These are phyloP conservation scores for Exserohilum turcica DNA, from an alignment of 2,329 filamentous ascomycete species.

Conservation along the genomic window DNA sequence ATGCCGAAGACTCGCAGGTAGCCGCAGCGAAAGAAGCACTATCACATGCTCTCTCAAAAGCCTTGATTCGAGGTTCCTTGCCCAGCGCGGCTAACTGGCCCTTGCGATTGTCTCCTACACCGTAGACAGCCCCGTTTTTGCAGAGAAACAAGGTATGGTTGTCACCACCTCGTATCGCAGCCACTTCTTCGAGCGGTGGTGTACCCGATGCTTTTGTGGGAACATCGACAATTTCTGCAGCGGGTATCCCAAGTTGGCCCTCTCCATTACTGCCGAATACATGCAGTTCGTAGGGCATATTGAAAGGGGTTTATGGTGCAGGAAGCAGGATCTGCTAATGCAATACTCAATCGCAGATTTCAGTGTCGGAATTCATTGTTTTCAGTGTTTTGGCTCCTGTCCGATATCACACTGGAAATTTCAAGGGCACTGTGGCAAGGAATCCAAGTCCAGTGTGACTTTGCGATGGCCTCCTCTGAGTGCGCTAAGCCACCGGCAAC, in stretches of 20 bases:
- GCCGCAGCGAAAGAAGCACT: conserved; percentile 23
- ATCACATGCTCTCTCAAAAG: not conserved
- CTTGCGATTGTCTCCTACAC: conserved; percentile 65
- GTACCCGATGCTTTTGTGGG: conserved; percentile 18
- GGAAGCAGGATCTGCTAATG: not conserved
- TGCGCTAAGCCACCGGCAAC: not conserved
- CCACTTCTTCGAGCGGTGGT: conserved; percentile 12
- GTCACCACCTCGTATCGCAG: conserved; percentile 67
- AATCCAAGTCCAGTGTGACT: not conserved
- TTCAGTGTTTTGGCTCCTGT: not conserved
- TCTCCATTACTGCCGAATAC: conserved; percentile 60
- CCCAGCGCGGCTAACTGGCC: conserved; percentile 49
- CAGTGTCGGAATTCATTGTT: not conserved
- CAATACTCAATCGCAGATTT: not conserved
- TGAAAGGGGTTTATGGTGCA: not conserved
- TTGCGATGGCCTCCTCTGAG: not conserved
- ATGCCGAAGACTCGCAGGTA: conserved; percentile 37
- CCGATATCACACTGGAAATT: too few species aligned
- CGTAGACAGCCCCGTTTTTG: conserved; percentile 64
- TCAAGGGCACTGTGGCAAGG: not conserved
- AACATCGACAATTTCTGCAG: conserved; percentile 46
- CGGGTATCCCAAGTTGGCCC: conserved; percentile 57
- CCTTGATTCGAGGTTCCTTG: not conserved
- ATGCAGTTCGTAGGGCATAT: conserved; percentile 41
- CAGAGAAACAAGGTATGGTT: conserved; percentile 83